These are phyloP conservation scores for Claviceps maximensis DNA, from an alignment of 2,329 filamentous ascomycete species.

Conservation along the genomic window DNA sequence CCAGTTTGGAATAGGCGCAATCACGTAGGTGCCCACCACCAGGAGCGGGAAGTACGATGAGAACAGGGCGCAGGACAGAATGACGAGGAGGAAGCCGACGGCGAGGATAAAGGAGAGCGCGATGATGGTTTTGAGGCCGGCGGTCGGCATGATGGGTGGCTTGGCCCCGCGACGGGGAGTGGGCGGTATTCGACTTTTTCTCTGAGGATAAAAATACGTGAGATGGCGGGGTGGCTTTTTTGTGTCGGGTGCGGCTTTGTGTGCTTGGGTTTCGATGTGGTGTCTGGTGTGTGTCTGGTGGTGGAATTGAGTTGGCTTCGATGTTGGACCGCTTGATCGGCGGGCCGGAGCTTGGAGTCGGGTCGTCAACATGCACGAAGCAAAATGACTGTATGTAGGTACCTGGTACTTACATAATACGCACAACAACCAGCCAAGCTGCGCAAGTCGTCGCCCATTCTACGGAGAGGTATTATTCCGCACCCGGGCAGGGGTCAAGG, in stretches of 20 bases:
- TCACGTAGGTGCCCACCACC: conserved; percentile 87
- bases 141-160: conserved; percentile 47
- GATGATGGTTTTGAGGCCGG: conserved; percentile 97
- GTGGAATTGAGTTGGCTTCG: no score
- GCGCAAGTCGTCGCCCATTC: background rate
- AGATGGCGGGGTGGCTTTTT: background rate
- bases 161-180: conserved; percentile 6
- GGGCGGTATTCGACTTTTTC: no score
- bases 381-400: no score
- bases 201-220: background rate
- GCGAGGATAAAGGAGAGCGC: conserved; percentile 97
- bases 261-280: background rate
- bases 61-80: conserved; percentile 92
- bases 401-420: no score
- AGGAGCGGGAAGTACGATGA: conserved; percentile 89
- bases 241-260: background rate
- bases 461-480: conserved; percentile 9
- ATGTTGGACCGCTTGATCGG: no score
- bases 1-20: conserved; percentile 94
- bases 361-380: background rate
- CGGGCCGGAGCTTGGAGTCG: background rate
- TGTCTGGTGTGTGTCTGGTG: no score
- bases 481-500: conserved; percentile 1
- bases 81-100: conserved; percentile 96
- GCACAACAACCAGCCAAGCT: background rate